Evolutionary conservation across 345 rosid species (phyloP).

Genomic region (Euclidium syriacum): DNA sequence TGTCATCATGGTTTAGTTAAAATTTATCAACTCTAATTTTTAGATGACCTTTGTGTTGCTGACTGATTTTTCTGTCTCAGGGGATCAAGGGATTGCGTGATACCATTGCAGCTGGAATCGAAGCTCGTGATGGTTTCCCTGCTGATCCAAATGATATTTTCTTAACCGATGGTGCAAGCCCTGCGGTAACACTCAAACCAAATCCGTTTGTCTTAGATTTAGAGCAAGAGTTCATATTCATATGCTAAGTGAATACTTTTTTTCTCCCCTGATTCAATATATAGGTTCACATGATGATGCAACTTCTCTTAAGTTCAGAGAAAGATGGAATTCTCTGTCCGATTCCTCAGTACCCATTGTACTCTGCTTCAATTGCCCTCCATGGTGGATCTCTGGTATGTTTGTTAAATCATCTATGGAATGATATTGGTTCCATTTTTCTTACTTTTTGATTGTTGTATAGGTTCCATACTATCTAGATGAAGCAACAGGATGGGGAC

Average conservation of each 20-base stretch:
- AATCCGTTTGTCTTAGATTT: not conserved
- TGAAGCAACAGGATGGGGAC: constrained; percentile 86
- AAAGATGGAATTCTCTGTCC: constrained; percentile 88
- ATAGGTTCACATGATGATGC: constrained; percentile 95
- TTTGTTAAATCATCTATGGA: not conserved
- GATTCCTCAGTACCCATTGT: constrained; percentile 92
- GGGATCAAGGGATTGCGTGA: constrained; percentile 89
- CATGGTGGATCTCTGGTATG: constrained; percentile 91
- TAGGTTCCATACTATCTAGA: constrained; percentile 94
- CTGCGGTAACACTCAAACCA: constrained; percentile 45
- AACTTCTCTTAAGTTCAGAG: constrained; percentile 66
- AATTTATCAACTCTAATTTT: not conserved
- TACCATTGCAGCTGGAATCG: constrained; percentile 80
- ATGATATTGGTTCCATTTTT: not conserved
- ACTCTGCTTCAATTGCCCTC: constrained; percentile 89
- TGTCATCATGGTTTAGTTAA: not conserved
- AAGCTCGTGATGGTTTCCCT: constrained; percentile 87
- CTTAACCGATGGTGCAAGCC: constrained; percentile 97
- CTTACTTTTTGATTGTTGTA: not conserved
- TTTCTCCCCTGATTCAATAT: not conserved
- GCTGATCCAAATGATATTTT: constrained; percentile 82
- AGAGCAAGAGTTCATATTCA: not conserved
- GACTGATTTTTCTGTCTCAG: constrained; percentile 28
- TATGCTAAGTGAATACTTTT: not conserved
- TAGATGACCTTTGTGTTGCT: not conserved